These are phyloP conservation scores for Chytriomyces sp. DNA, from an alignment of 192 early-diverging fungal species.

Conservation along the genomic window DNA sequence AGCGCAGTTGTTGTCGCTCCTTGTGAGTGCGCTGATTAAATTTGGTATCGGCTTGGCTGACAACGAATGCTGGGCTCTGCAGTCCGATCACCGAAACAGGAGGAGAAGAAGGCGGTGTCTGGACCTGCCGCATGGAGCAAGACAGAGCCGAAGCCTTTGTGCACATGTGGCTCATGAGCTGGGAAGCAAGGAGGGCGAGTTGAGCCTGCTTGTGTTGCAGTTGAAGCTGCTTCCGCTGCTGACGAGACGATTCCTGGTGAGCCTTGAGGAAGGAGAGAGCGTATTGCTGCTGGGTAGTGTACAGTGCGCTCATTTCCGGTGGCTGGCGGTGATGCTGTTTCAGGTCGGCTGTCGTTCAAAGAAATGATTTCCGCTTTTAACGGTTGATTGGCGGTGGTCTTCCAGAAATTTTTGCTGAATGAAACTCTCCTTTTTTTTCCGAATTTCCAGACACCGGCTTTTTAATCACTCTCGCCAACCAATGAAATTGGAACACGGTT, in stretches of 20 bases:
- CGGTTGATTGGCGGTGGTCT: not conserved
- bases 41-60: not conserved
- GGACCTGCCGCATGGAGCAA: not conserved
- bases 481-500: too few relatives aligned
- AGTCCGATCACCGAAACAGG: not conserved
- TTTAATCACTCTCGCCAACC: too few relatives aligned
- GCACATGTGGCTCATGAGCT: not conserved
- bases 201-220: slow-evolving; percentile 8
- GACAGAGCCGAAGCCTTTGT: not conserved
- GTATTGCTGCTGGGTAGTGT: not conserved
- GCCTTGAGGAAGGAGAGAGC: not conserved
- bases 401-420: too few relatives aligned
- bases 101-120: not conserved
- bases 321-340: not conserved
- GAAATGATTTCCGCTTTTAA: not conserved
- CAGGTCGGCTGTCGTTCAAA: not conserved
- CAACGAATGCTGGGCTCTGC: not conserved
- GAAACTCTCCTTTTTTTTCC: too few relatives aligned
- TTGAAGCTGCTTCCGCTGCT: not conserved
- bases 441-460: too few relatives aligned
- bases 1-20: not conserved
- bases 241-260: not conserved
- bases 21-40: not conserved
- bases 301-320: not conserved
- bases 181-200: not conserved